These are phyloP conservation scores for Gossypium schwendimanii DNA, from an alignment of 441 rosid genomes.

Conservation along the genomic window DNA sequence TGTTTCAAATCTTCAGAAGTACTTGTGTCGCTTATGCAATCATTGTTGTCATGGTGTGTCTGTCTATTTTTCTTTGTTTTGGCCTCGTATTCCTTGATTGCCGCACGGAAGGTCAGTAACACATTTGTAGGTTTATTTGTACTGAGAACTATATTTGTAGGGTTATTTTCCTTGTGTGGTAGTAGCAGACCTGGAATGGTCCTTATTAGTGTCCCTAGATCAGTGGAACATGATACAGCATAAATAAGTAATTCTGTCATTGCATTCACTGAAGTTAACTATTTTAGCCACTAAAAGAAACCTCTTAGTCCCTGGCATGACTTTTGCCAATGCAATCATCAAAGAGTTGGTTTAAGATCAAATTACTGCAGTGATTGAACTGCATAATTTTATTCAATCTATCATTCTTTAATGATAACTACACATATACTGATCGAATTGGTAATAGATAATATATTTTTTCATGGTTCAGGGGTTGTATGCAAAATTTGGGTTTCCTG, in stretches of 20 bases:
- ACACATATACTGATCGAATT: background rate
- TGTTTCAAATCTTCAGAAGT: slow-evolving; percentile 48
- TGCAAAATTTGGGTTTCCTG: slow-evolving; percentile 45
- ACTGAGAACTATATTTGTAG: background rate
- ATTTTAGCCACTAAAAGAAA: background rate
- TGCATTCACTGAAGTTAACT: background rate
- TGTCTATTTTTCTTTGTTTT: background rate
- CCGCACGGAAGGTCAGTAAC: background rate
- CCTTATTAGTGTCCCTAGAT: background rate
- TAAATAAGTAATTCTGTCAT: background rate
- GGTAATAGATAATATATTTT: background rate
- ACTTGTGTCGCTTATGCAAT: slow-evolving; percentile 79
- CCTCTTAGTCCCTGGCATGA: background rate
- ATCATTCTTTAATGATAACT: background rate
- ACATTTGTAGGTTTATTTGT: background rate
- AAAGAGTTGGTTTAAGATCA: background rate
- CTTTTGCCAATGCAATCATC: background rate
- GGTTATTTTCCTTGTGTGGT: background rate
- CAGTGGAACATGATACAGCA: background rate
- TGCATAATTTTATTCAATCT: background rate
- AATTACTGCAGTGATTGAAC: background rate
- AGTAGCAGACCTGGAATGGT: background rate
- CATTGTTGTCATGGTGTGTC: slow-evolving; percentile 70
- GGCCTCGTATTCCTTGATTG: background rate
- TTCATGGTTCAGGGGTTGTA: slow-evolving; percentile 24